phyloP scores from a whole-genome alignment of 768 basidiomycete genomes.

The Rhodotorula taiwanensis region DNA sequence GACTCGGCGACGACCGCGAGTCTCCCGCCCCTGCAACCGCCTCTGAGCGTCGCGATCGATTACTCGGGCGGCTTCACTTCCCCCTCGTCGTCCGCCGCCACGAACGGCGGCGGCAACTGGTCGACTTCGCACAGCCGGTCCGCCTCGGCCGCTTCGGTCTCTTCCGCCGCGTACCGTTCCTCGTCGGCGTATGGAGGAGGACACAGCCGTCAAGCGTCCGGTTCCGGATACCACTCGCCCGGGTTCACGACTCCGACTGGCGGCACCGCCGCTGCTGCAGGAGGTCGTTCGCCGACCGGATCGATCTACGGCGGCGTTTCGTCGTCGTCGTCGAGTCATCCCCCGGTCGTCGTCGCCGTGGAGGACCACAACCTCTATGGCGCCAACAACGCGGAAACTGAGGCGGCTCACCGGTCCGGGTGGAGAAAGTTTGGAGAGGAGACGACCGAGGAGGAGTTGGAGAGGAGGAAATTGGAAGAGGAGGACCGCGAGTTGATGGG shows the following conservation, averaged over 20 bases:
- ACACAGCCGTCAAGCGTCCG: no score
- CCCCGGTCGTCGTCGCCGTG: background rate
- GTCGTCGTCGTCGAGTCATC: background rate
- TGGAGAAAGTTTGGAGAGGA: slow-evolving; percentile 26
- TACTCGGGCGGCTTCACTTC: slow-evolving; percentile 2
- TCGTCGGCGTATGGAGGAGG: no score
- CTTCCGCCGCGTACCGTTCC: no score
- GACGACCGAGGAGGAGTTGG: slow-evolving; percentile 7
- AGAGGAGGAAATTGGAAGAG: slow-evolving; percentile 6
- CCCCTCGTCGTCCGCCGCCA: background rate
- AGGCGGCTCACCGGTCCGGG: slow-evolving; percentile 5
- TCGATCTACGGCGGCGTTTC: no score
- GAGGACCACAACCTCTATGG: background rate
- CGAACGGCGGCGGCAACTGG: no score
- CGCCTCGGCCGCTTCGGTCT: no score
- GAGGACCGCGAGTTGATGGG: slow-evolving; percentile 33
- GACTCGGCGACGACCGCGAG: slow-evolving; percentile 3
- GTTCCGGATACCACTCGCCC: background rate
- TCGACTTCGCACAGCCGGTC: no score
- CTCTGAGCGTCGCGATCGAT: background rate
- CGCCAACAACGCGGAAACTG: background rate
- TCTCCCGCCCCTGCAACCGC: background rate
- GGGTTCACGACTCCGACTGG: no score
- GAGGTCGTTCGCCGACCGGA: no score
- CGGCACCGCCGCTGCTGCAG: no score